Conservation (phyloP, 202 grass and related monocot genomes). For the Hordeum pubiflorum region DNA sequence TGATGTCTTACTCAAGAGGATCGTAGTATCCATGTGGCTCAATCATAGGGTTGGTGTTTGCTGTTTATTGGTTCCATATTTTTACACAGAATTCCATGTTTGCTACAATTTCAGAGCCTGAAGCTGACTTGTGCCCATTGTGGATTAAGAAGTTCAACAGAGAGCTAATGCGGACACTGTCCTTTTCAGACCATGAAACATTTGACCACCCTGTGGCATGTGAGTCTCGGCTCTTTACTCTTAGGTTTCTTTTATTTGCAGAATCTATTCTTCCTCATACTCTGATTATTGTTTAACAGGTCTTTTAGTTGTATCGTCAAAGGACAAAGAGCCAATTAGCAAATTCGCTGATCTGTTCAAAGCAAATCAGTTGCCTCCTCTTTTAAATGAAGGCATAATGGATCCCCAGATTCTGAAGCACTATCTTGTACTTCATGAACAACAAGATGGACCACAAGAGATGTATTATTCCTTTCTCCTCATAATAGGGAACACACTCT, state of each 20-base stretch:
- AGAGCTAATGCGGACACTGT: slow-evolving; percentile 70
- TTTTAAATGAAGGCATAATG: slow-evolving; percentile 92
- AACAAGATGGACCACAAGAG: slow-evolving; percentile 84
- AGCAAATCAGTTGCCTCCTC: slow-evolving; percentile 69
- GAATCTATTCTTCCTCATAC: slow-evolving; percentile 23
- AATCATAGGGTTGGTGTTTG: neutral
- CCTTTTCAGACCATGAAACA: slow-evolving; percentile 91
- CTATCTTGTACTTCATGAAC: slow-evolving; percentile 91
- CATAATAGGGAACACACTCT: neutral
- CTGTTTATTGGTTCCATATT: slow-evolving; percentile 2
- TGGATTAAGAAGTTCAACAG: slow-evolving; percentile 97
- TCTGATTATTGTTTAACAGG: slow-evolving; percentile 51
- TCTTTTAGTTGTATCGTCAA: slow-evolving; percentile 89
- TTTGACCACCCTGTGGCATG: slow-evolving; percentile 98
- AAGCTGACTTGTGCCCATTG: slow-evolving; percentile 69
- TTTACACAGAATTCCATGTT: slow-evolving; percentile 25
- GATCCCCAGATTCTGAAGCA: slow-evolving; percentile 95
- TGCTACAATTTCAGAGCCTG: slow-evolving; percentile 63
- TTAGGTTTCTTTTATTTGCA: slow-evolving; percentile 10
- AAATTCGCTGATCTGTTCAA: slow-evolving; percentile 92
- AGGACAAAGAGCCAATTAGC: slow-evolving; percentile 81
- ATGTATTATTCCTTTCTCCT: slow-evolving; percentile 54
- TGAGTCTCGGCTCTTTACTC: slow-evolving; percentile 44
- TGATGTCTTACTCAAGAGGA: neutral
- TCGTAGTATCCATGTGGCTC: neutral